Conservation (phyloP, 306 rosid genomes). For the Dryas alaskensis region DNA sequence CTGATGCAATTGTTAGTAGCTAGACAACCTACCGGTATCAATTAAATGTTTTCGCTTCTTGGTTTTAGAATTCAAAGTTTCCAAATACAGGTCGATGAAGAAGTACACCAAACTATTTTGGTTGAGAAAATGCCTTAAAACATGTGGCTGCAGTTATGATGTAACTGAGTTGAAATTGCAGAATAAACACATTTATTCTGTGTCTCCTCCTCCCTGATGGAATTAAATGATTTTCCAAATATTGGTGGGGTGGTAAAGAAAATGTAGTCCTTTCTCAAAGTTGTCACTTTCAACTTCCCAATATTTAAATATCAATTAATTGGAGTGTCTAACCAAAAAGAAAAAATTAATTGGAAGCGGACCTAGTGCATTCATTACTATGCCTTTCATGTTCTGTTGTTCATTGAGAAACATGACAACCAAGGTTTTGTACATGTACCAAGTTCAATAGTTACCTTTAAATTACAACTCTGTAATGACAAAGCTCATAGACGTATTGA, state of each 20-base stretch:
- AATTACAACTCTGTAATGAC: background rate
- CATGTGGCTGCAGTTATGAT: background rate
- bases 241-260: background rate
- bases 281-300: background rate
- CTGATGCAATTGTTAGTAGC: conserved; percentile 4
- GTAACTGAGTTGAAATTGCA: background rate
- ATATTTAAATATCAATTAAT: background rate
- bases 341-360: background rate
- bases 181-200: background rate
- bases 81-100: background rate
- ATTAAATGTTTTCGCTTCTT: background rate
- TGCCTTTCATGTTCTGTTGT: background rate
- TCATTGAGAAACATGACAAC: background rate
- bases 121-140: background rate
- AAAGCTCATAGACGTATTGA: background rate
- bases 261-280: background rate
- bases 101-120: background rate
- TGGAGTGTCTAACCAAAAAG: background rate
- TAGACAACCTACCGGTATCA: background rate
- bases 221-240: background rate
- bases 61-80: background rate
- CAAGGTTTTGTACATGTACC: background rate
- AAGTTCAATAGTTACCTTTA: background rate
- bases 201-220: background rate
- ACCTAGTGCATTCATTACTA: background rate